These are phyloP conservation scores for Nidularia sp. DNA, from an alignment of 768 basidiomycete genomes.

Conservation along the genomic window DNA sequence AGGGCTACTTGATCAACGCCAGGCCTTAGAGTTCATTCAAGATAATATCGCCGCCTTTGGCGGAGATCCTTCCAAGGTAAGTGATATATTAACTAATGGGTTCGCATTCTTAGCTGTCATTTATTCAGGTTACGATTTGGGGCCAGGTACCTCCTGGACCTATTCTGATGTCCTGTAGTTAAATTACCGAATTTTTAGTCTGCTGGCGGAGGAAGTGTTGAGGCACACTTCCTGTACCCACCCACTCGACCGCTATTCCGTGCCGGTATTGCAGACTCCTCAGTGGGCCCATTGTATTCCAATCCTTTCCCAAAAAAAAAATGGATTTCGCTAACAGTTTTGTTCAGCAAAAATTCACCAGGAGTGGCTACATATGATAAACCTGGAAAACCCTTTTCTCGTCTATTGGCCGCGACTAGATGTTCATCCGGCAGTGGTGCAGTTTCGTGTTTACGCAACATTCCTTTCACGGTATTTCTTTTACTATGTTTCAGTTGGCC, in stretches of 20 bases:
- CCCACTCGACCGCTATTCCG: conserved; percentile 36
- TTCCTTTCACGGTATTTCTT: conserved; percentile 36
- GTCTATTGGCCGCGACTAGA: conserved; percentile 39
- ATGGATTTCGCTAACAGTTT: not conserved
- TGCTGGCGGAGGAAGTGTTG: conserved; percentile 47
- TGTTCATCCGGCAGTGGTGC: conserved; percentile 34
- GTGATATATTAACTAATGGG: not conserved
- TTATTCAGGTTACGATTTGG: conserved; percentile 45
- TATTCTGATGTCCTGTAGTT: not conserved
- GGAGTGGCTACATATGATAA: conserved; percentile 42
- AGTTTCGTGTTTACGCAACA: conserved; percentile 39
- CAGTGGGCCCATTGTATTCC: conserved; percentile 50
- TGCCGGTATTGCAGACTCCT: conserved; percentile 50
- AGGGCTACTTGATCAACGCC: conserved; percentile 57
- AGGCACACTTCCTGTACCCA: conserved; percentile 42
- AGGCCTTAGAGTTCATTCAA: conserved; percentile 56
- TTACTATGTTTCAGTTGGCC: not conserved
- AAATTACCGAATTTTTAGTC: conserved; percentile 25
- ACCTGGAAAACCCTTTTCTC: conserved; percentile 45
- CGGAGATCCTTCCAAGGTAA: conserved; percentile 52
- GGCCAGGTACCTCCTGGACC: conserved; percentile 33
- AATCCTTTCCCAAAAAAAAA: not conserved
- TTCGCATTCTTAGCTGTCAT: not conserved
- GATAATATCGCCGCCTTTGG: conserved; percentile 66
- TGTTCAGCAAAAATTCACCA: conserved; percentile 45